phyloP scores from a whole-genome alignment of 208 protist species.

The Leishmania guyanensis region DNA sequence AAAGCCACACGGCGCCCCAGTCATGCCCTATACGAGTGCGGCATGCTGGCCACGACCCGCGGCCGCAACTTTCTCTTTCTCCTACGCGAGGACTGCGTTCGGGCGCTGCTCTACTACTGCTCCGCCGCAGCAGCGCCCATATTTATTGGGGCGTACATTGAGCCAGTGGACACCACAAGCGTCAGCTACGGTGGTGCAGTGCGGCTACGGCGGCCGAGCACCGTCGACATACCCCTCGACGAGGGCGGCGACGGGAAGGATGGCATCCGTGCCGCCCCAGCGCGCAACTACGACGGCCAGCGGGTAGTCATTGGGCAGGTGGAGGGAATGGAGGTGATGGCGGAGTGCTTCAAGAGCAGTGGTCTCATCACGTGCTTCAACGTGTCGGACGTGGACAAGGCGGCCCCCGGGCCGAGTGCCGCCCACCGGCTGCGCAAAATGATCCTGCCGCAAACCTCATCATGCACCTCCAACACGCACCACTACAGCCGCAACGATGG shows the following conservation, averaged over 20 bases:
- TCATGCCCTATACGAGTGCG: slow-evolving; percentile 43
- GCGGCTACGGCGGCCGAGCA: slow-evolving; percentile 28
- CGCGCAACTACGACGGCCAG: not conserved
- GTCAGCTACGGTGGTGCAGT: slow-evolving; percentile 52
- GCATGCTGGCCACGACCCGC: slow-evolving; percentile 42
- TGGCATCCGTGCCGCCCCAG: not conserved
- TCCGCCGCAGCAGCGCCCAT: slow-evolving; percentile 40
- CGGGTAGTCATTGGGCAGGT: slow-evolving; percentile 25
- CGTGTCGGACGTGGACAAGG: slow-evolving; percentile 31
- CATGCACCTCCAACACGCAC: not conserved
- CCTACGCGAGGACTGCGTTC: slow-evolving; percentile 38
- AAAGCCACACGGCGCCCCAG: slow-evolving; percentile 27
- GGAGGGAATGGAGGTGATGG: slow-evolving; percentile 29
- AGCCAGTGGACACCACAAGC: slow-evolving; percentile 45
- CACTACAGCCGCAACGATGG: not conserved
- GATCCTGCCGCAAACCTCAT: slow-evolving; percentile 7
- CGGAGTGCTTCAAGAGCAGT: slow-evolving; percentile 38
- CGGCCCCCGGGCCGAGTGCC: slow-evolving; percentile 36
- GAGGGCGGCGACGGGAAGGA: not conserved
- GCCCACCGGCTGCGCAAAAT: slow-evolving; percentile 42
- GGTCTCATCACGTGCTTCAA: slow-evolving; percentile 46
- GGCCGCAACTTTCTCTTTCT: slow-evolving; percentile 49
- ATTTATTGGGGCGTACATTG: slow-evolving; percentile 54
- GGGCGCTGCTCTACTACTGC: slow-evolving; percentile 46
- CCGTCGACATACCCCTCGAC: slow-evolving; percentile 4